Base-by-base conservation (phyloP, 805 yeast genomes). In the Zygoascus tannicola region DNA sequence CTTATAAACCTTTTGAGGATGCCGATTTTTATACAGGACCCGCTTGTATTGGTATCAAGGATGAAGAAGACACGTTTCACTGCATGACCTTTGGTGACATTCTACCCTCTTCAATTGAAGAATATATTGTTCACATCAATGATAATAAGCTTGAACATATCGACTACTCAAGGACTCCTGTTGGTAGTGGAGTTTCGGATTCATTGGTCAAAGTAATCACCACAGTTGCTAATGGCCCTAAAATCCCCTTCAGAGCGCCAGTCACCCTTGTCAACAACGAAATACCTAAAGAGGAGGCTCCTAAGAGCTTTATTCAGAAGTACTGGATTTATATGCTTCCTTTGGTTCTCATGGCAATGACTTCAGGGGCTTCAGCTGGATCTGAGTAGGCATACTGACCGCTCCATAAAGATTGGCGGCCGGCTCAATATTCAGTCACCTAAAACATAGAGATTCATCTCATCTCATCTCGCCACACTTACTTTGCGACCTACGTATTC, bases 241-340 rank as follows among this genome's bases (percentile, higher is more conserved):
- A 37, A 8, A 53, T 57, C 0, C 35, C 39, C 16, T 19, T 52
- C 21, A 49, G 48, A 43, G 51, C 48, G 37, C 56, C 55, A 5
- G 43, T 56, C 12, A 44, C 40, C 40, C 41, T 56, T 19, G 60
- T 56, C 8, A 48, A 56, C 44, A 56, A 56, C 49, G 42, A 57
- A 38, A 40, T 55, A 14, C 44, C 52, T 14, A 54, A 48, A 37
- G 50, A 44, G 10, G 55, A 48, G 35, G 47, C 46, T 10, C 51
- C 44, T 10, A 54, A 57, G 44, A 28, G 56, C 8, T 57, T 57
- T 32, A 22, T 57, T 22, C 60, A 56, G 35, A 57, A 57, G 45
- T 57, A 56, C 45, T 57, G 60, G 61, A 46, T 53, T 35, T 57
- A 52, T 38, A 44, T 57, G 41, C 43, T 57, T 19, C 61, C 61